These are phyloP conservation scores for Cryptococcus maquisensis DNA, from an alignment of 1,284 basidiomycete species.

Conservation along the genomic window DNA sequence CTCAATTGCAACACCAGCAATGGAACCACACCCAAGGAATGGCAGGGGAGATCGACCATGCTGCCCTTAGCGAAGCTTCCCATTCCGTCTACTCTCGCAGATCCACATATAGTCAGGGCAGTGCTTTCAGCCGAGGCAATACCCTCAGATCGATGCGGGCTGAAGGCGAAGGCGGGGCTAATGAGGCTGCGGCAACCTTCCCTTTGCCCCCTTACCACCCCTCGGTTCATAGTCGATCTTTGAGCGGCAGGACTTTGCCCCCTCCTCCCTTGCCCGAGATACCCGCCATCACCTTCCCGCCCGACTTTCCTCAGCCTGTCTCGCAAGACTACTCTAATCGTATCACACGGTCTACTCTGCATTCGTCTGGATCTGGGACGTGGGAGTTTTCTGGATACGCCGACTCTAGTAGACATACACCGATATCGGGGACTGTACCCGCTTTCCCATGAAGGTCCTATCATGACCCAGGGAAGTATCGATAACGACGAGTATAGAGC, in stretches of 20 bases:
- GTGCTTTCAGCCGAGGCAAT: background rate
- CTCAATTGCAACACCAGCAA: background rate
- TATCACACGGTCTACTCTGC: conserved; percentile 7
- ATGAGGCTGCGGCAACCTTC: background rate
- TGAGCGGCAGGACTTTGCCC: background rate
- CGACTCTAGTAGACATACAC: background rate
- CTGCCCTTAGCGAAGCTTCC: conserved; percentile 1
- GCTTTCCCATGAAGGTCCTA: background rate
- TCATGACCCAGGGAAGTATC: background rate
- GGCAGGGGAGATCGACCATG: background rate
- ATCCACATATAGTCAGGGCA: background rate
- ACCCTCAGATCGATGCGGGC: conserved; percentile 1
- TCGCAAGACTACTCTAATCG: background rate
- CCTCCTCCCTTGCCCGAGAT: background rate
- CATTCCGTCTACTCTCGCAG: conserved; percentile 1
- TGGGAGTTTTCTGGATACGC: conserved; percentile 16
- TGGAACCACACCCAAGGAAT: background rate
- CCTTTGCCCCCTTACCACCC: background rate
- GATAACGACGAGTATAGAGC: conserved; percentile 4
- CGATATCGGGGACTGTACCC: background rate
- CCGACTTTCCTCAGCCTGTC: conserved; percentile 1
- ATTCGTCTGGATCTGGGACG: conserved; percentile 10
- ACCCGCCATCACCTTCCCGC: background rate
- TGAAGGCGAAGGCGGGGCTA: background rate
- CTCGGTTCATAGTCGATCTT: background rate